Evolutionary conservation across 768 basidiomycete genomes (phyloP).

Genomic region (Crassisporium funariophilum): DNA sequence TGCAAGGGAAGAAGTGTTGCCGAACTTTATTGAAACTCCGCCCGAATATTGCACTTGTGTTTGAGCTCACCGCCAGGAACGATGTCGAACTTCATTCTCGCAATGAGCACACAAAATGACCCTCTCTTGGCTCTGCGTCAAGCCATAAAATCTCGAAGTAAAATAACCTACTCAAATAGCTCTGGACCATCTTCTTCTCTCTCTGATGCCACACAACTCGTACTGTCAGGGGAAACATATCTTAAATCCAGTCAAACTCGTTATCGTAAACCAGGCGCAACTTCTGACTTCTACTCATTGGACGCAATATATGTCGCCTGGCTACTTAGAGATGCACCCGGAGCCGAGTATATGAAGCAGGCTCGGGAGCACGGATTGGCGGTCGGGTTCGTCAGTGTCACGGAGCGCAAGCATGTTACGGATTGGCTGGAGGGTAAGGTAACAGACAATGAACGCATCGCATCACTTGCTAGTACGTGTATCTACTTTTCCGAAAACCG

Average conservation of each 20-base stretch:
- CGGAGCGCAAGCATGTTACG: conserved; percentile 82
- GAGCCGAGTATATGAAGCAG: conserved; percentile 89
- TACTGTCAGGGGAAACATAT: conserved; percentile 55
- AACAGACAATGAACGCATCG: conserved; percentile 51
- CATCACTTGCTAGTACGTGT: conserved; percentile 45
- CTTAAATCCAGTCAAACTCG: conserved; percentile 79
- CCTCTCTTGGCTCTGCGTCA: conserved; percentile 59
- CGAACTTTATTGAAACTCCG: too few species aligned
- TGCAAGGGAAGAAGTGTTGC: too few species aligned
- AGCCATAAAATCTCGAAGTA: conserved; percentile 56
- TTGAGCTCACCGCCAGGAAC: too few species aligned
- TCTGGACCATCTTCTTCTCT: conserved; percentile 49
- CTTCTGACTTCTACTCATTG: conserved; percentile 72
- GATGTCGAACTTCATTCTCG: neutral
- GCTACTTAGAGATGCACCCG: conserved; percentile 69
- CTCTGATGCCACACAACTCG: conserved; percentile 63
- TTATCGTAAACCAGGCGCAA: conserved; percentile 64
- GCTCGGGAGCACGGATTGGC: conserved; percentile 74
- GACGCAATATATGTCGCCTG: conserved; percentile 88
- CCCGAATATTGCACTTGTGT: too few species aligned
- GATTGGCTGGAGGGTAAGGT: conserved; percentile 79
- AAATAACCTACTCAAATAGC: conserved; percentile 51
- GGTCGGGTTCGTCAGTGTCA: conserved; percentile 79
- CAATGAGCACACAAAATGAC: conserved; percentile 43
- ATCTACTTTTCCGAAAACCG: neutral